Evolutionary conservation across 2,329 filamentous ascomycete genomes (phyloP).

Genomic region (Fusarium pseudonygamai): DNA sequence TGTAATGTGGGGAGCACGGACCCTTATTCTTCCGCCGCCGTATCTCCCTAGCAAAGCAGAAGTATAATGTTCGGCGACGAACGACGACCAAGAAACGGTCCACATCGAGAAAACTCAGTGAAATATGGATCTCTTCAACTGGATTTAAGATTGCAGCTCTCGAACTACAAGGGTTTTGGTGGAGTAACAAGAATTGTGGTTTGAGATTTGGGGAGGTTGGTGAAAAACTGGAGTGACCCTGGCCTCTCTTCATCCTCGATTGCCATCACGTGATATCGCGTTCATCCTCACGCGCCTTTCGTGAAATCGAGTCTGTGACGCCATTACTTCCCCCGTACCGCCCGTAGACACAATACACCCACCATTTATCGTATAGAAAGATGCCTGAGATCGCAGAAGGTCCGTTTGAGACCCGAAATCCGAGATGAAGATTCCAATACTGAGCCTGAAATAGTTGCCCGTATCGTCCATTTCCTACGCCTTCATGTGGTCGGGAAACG

Average conservation of each 20-base stretch:
- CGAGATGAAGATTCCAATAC: neutral
- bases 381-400: slow-evolving; percentile 74
- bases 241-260: too few relatives aligned
- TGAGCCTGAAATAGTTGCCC: slow-evolving; percentile 68
- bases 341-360: neutral
- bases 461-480: slow-evolving; percentile 85
- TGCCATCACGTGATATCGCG: slow-evolving; percentile 41
- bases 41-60: neutral
- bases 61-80: slow-evolving; percentile 25
- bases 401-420: slow-evolving; percentile 37
- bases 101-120: slow-evolving; percentile 19
- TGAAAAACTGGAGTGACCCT: neutral
- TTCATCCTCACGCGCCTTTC: slow-evolving; percentile 12
- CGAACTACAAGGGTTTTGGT: neutral
- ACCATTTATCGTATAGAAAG: slow-evolving; percentile 18
- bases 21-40: slow-evolving; percentile 29
- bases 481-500: slow-evolving; percentile 86
- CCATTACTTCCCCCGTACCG: neutral
- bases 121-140: slow-evolving; percentile 14
- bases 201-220: neutral
- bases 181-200: neutral
- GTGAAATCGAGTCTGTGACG: slow-evolving; percentile 15
- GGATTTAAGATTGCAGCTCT: neutral
- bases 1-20: slow-evolving; percentile 30
- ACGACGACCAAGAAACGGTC: slow-evolving; percentile 6